Evolutionary conservation across 768 basidiomycete species (phyloP), one percentile per base, ranked within the genome.

Genomic region (Agrocybe chaxingu): DNA sequence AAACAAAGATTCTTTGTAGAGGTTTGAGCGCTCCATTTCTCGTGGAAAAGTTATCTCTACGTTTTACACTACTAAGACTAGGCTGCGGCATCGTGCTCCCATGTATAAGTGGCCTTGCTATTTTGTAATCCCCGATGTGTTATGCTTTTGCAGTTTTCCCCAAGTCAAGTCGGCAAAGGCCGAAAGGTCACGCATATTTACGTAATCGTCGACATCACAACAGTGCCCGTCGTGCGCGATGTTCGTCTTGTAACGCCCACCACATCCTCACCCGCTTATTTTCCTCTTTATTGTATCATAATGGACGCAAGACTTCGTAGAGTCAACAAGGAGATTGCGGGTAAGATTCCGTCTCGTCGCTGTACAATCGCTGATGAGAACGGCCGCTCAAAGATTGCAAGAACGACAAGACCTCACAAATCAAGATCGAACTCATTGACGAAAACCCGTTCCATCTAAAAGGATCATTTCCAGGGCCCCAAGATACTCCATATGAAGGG

Each of bases 261-360:
- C 35, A n/a, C 19, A 12, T 16, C 19, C 32, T 29, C 30, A 33
- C 29, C 37, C 41, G 38, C n/a, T 62, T 51, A 32, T 48, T 41
- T 45, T 52, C 34, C 40, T 48, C 53, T 46, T 48, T 40, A 18
- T 32, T 48, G 24, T 42, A 51, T 52, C 13, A 64, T 35, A 46
- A 92, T 93, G 82, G 92, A 97, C 64, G 93, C 94, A 48, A 78
- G 94, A 51, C 79, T 93, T 42, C 81, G 94, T 55, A 77, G 94
- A 65, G 89, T 97, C 19, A 92, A 92, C 70, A 97, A 96, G 73
- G 94, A 98, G 73, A 97, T 98, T 53, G 70, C 84, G 55, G 94
- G 91, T 85, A 43, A 54, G 77, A 46, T 37, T 9, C 12, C 24
- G 40, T 24, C 35, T 36, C 49, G 33, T 31, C 34, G 18, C 39